Conservation (phyloP, 768 basidiomycete species). For the Myochromella boudieri region DNA sequence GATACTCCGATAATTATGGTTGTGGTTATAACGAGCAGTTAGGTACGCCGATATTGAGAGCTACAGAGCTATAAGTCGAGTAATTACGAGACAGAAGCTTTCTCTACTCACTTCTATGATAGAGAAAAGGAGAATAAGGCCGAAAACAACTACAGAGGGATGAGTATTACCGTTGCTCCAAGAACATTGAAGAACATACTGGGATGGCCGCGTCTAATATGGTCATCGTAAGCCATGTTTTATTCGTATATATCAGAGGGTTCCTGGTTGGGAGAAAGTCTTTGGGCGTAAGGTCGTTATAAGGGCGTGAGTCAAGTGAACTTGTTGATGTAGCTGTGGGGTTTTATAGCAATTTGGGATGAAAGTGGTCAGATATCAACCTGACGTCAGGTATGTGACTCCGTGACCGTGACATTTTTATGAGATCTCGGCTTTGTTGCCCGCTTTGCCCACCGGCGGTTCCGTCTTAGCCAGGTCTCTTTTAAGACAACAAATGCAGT, state of each 20-base stretch:
- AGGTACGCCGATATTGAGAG: constrained; percentile 75
- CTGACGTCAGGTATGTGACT: constrained; percentile 16
- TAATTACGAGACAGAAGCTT: not conserved
- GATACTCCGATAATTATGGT: constrained; percentile 48
- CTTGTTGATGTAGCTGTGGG: not conserved
- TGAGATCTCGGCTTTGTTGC: no score
- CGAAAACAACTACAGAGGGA: constrained; percentile 44
- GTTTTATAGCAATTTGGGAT: not conserved
- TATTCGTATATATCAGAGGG: constrained; percentile 1
- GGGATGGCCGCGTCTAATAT: constrained; percentile 53
- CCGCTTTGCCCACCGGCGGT: no score
- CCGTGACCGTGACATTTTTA: constrained; percentile 9
- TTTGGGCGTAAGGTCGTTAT: constrained; percentile 7
- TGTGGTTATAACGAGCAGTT: constrained; percentile 54
- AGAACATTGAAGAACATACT: constrained; percentile 33
- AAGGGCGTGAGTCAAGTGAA: not conserved
- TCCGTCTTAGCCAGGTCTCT: no score
- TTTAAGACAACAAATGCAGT: no score
- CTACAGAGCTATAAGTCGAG: constrained; percentile 29
- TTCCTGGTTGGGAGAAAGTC: not conserved
- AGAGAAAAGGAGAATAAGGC: constrained; percentile 56
- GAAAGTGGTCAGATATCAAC: constrained; percentile 15
- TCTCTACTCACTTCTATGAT: constrained; percentile 55
- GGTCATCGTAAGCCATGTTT: constrained; percentile 16
- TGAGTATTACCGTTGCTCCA: not conserved